phyloP scores from a whole-genome alignment of 2,329 filamentous ascomycete species.

The Malbranchea zuffiana region DNA sequence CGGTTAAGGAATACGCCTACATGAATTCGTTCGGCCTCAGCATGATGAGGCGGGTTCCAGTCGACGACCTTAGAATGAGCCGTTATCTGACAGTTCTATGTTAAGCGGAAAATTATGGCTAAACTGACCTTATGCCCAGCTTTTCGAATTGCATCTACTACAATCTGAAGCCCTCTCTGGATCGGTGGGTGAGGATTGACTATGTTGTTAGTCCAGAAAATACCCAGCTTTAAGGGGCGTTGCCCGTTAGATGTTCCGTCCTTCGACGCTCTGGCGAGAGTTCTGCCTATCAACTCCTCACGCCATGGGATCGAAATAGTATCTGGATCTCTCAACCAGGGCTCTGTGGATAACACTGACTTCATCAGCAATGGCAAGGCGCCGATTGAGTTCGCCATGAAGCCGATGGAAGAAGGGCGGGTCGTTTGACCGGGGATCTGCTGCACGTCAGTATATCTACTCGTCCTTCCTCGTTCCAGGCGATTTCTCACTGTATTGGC shows the following conservation, averaged over 20 bases:
- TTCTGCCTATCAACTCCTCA: constrained; percentile 31
- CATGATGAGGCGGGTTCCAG: constrained; percentile 47
- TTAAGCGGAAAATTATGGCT: background rate
- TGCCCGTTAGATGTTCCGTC: constrained; percentile 22
- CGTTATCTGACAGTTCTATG: background rate
- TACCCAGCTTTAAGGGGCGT: constrained; percentile 42
- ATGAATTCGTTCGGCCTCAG: constrained; percentile 29
- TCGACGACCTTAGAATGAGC: constrained; percentile 36
- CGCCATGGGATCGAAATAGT: constrained; percentile 58
- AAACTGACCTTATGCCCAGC: constrained; percentile 42
- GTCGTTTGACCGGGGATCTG: constrained; percentile 45
- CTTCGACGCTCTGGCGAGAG: constrained; percentile 32
- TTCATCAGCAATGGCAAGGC: constrained; percentile 47
- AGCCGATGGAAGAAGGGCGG: constrained; percentile 53
- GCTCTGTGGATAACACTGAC: constrained; percentile 46
- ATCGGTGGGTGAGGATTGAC: constrained; percentile 49
- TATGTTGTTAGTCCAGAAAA: constrained; percentile 43
- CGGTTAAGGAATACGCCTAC: constrained; percentile 22
- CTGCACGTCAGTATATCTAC: too few relatives aligned
- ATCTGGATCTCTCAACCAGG: constrained; percentile 57
- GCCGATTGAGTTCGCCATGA: constrained; percentile 46
- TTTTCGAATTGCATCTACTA: constrained; percentile 39
- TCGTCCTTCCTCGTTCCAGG: too few relatives aligned
- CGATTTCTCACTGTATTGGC: constrained; percentile 52
- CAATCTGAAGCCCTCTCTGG: constrained; percentile 42